A percentile compares a stretch with the other conserved stretches of the same genome.
Conservation (phyloP, 805 yeast species). For the Metschnikowia lochheadii region DNA sequence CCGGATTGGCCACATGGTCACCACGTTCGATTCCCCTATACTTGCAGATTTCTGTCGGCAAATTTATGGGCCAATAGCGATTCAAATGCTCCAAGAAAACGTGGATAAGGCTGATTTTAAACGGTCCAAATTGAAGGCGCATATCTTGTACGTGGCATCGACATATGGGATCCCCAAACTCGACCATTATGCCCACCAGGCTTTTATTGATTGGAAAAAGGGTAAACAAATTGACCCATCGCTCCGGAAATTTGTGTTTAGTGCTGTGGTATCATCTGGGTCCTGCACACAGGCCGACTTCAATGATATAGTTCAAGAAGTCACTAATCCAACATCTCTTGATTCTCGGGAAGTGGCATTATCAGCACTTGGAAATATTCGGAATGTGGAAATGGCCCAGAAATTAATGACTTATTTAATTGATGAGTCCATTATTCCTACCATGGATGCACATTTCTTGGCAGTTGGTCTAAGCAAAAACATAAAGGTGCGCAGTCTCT, state of each 20-base stretch:
- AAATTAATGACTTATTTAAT: constrained; percentile 38
- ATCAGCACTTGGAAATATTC: constrained; percentile 48
- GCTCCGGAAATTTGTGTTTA: constrained; percentile 40
- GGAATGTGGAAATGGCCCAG: constrained; percentile 31
- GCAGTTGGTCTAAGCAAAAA: constrained; percentile 46
- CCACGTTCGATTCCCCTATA: constrained; percentile 30
- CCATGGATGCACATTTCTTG: constrained; percentile 57
- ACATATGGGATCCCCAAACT: constrained; percentile 35
- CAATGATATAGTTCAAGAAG: constrained; percentile 43
- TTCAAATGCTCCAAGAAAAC: constrained; percentile 17
- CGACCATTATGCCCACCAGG: constrained; percentile 30
- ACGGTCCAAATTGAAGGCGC: constrained; percentile 32
- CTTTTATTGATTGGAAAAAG: constrained; percentile 23
- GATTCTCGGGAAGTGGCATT: constrained; percentile 59
- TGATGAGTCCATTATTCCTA: constrained; percentile 43
- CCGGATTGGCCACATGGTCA: constrained; percentile 32
- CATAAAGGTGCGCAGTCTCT: constrained; percentile 35
- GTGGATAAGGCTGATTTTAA: constrained; percentile 24
- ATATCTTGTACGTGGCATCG: constrained; percentile 41
- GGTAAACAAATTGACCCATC: constrained; percentile 39
- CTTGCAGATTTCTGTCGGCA: constrained; percentile 27
- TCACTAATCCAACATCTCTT: constrained; percentile 46
- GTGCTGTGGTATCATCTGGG: constrained; percentile 39
- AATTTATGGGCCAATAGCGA: constrained; percentile 31
- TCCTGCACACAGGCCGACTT: constrained; percentile 31